phyloP scores from a whole-genome alignment of 768 basidiomycete genomes.

The Calocera cornea region DNA sequence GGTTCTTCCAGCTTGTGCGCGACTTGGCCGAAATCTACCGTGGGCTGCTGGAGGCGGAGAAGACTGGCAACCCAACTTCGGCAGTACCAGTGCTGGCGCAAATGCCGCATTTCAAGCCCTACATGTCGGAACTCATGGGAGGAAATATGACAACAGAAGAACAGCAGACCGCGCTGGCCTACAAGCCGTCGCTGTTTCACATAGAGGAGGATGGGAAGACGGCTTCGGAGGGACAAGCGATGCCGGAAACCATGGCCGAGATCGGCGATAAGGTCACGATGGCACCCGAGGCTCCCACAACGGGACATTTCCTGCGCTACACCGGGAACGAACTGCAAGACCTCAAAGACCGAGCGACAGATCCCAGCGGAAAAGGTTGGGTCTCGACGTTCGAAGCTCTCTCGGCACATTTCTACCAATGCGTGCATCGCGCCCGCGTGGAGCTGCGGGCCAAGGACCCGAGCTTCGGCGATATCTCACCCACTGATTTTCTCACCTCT shows the following conservation, averaged over 20 bases:
- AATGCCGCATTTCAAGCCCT: constrained; percentile 4
- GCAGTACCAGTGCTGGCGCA: neutral
- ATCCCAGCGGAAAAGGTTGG: neutral
- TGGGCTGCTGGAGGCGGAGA: neutral
- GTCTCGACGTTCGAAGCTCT: constrained; percentile 15
- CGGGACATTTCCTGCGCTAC: constrained; percentile 12
- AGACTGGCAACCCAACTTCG: neutral
- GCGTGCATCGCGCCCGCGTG: constrained; percentile 13
- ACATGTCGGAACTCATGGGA: neutral
- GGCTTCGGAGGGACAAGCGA: neutral
- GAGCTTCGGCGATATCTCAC: neutral
- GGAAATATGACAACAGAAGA: constrained; percentile 4
- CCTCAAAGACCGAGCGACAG: constrained; percentile 7
- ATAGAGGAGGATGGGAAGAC: neutral
- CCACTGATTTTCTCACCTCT: constrained; percentile 13
- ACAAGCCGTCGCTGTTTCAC: neutral
- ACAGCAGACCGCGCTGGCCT: neutral
- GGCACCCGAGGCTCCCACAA: neutral
- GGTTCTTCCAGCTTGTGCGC: constrained; percentile 15
- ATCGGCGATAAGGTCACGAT: neutral
- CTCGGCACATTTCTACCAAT: constrained; percentile 11
- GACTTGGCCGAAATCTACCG: constrained; percentile 15
- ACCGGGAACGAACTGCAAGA: neutral
- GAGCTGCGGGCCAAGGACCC: neutral
- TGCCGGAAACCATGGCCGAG: neutral